Base-by-base conservation (phyloP, 164 flowering plant species). In the Umbilicus rupestris region DNA sequence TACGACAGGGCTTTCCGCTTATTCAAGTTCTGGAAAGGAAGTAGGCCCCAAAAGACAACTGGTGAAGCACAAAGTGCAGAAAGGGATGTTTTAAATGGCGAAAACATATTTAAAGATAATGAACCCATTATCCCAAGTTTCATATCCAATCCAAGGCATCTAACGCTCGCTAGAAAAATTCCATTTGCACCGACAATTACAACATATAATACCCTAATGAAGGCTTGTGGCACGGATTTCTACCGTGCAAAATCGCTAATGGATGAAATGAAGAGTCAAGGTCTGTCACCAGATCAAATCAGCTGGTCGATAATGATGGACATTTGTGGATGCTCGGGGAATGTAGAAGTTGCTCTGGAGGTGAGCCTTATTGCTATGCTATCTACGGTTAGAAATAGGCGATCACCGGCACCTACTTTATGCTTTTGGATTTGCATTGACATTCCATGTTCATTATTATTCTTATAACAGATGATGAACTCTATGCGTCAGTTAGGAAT, bases 1-100 rank as follows among this genome's bases (percentile, higher is more conserved):
- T 89, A 82, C 73, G 98, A 92, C 71, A 74, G 95, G 68, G 95
- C 95, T 67, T 92, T 89, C 76, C 88, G 95, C 22, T 79, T 89
- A 46, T 92, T 88, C 72, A 74, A 75, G n/a, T 68, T 76, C 52
- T 92, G 92, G 98, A 87, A 74, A 72, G 76, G 68, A 50, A 78
- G 55, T 64, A 72, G 72, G 41, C 50, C 75, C 68, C 72, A 55
- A 62, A 76, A 70, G 59, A 50, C 30, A 47, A 55, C 29, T 31
- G 30, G 37, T 59, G 71, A 69, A 66, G 72, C 63, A 59, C 6
- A 16, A 20, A 68, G 63, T 20, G 42, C 31, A 60, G 70, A 67
- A 35, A 24, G 45, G 26, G 52, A 49, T 39, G 24, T 46, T 33
- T 3, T 19, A 20, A 46, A 20, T 62, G 19, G 10, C 29, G 72